phyloP scores from a whole-genome alignment of 306 rosid species.

The Mimosa bimucronata region DNA sequence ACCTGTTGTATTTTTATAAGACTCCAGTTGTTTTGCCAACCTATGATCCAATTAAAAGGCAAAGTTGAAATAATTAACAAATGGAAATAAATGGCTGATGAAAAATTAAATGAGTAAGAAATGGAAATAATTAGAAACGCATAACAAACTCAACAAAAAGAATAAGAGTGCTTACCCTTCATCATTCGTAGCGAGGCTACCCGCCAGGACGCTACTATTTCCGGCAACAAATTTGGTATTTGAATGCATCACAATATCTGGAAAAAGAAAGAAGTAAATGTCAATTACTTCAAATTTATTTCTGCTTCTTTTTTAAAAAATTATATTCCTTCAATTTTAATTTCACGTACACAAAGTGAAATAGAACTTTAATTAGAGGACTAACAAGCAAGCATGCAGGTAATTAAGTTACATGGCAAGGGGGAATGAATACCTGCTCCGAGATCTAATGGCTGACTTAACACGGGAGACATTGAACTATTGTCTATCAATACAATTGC shows the following conservation, averaged over 20 bases:
- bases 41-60: neutral
- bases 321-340: too few species aligned
- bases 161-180: neutral
- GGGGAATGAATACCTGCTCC: slow-evolving; percentile 40
- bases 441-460: slow-evolving; percentile 80
- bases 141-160: too few species aligned
- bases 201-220: neutral
- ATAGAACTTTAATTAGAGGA: too few species aligned
- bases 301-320: too few species aligned
- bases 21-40: neutral
- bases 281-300: too few species aligned
- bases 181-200: neutral
- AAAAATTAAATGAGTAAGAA: too few species aligned
- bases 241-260: neutral
- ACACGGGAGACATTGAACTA: slow-evolving; percentile 91
- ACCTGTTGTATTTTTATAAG: neutral
- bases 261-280: too few species aligned
- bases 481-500: slow-evolving; percentile 85
- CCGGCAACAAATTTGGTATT: neutral
- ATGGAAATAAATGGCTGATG: too few species aligned
- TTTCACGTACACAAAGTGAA: too few species aligned
- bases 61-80: too few species aligned
- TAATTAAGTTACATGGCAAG: too few species aligned
- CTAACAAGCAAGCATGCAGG: too few species aligned
- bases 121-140: neutral